A percentile compares a stretch with the other conserved stretches of the same genome.
Conservation (phyloP, 2,329 filamentous ascomycete genomes). For the Pseudocercospora pini-densiflorae region DNA sequence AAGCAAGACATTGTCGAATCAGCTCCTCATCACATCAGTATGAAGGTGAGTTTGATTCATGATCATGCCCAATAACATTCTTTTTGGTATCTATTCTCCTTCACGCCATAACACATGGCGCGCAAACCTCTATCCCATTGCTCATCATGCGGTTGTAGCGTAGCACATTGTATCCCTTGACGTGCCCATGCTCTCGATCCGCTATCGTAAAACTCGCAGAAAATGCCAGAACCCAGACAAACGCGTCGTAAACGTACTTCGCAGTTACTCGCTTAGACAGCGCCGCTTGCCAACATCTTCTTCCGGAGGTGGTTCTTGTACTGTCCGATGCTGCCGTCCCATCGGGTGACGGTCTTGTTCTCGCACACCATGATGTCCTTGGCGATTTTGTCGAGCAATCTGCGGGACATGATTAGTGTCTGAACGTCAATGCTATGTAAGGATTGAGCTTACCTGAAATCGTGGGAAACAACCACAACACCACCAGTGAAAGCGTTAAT, state of each 20-base stretch:
- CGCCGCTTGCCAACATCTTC: slow-evolving; percentile 93
- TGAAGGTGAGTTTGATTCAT: background rate
- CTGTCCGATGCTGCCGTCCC: slow-evolving; percentile 86
- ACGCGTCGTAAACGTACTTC: background rate
- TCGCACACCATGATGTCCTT: slow-evolving; percentile 99
- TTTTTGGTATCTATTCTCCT: slow-evolving; percentile 23
- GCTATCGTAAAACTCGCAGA: background rate
- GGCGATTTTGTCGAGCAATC: slow-evolving; percentile 97
- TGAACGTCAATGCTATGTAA: slow-evolving; percentile 4
- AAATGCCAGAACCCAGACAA: slow-evolving; percentile 8
- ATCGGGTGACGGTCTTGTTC: slow-evolving; percentile 89
- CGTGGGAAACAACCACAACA: slow-evolving; percentile 98
- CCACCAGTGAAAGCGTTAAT: slow-evolving; percentile 96
- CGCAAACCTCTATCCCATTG: slow-evolving; percentile 19
- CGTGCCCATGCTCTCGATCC: slow-evolving; percentile 16
- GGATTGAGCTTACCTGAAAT: slow-evolving; percentile 77
- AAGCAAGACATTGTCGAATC: background rate
- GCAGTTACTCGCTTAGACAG: slow-evolving; percentile 56
- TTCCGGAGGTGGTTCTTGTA: slow-evolving; percentile 99
- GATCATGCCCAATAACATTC: slow-evolving; percentile 13
- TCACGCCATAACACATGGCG: slow-evolving; percentile 14
- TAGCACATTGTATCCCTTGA: slow-evolving; percentile 11
- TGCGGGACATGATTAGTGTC: slow-evolving; percentile 51
- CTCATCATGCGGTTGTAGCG: slow-evolving; percentile 10
- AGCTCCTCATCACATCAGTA: background rate